Conservation (phyloP, 495 filamentous ascomycete genomes). For the Schizothecium vesticola region DNA sequence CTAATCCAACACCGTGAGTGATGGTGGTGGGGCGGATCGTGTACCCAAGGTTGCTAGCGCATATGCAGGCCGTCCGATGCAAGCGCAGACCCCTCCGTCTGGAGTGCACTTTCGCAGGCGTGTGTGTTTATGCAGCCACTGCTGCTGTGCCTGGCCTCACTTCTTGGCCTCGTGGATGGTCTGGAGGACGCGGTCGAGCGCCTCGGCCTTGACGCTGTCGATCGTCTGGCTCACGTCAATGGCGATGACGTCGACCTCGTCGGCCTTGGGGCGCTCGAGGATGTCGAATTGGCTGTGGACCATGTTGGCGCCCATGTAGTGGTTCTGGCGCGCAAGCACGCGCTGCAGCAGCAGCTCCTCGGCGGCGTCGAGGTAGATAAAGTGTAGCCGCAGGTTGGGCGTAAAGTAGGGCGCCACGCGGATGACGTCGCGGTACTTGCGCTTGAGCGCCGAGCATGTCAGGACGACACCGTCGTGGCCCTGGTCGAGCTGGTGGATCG, state of each 20-base stretch:
- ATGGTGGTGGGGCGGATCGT: neutral
- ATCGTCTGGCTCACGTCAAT: conserved; percentile 68
- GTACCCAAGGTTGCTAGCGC: neutral
- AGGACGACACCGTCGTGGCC: conserved; percentile 76
- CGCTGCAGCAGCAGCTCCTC: conserved; percentile 69
- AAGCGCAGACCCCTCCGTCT: neutral
- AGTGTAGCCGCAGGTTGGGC: conserved; percentile 76
- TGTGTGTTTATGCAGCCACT: neutral
- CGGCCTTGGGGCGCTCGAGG: conserved; percentile 71
- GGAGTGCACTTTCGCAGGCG: neutral
- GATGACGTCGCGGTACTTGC: conserved; percentile 96
- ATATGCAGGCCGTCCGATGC: conserved; percentile 5
- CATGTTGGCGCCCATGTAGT: conserved; percentile 98
- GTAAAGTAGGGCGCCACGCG: conserved; percentile 77
- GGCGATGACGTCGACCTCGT: conserved; percentile 78
- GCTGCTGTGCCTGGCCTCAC: neutral
- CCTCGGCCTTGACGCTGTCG: conserved; percentile 61
- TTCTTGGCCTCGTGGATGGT: conserved; percentile 30
- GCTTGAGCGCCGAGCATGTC: conserved; percentile 93
- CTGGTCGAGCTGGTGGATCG: conserved; percentile 55
- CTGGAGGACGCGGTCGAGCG: conserved; percentile 48
- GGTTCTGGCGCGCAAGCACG: conserved; percentile 65
- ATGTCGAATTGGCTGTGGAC: conserved; percentile 86
- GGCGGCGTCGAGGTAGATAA: conserved; percentile 79
- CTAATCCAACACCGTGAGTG: neutral